phyloP scores from a whole-genome alignment of 345 rosid genomes.

The Brassica napus region Da-Ae NC_063452.1:50642001-50642500 shows the following conservation, averaged over 20 bases:
- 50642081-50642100: background rate
- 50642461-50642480: background rate
- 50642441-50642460: slow-evolving; percentile 2
- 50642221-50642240: background rate
- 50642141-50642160: background rate
- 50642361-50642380: slow-evolving; percentile 39
- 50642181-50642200: background rate
- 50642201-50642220: slow-evolving; percentile 1
- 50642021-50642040: background rate
- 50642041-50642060: background rate
- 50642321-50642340: slow-evolving; percentile 5
- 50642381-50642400: slow-evolving; percentile 74
- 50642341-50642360: slow-evolving; percentile 21
- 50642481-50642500: background rate
- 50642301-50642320: slow-evolving; percentile 3
- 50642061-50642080: background rate
- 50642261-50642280: background rate
- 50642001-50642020: background rate
- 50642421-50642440: slow-evolving; percentile 17
- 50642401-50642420: slow-evolving; percentile 47
- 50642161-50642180: background rate
- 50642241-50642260: background rate
- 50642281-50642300: background rate
- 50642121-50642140: background rate
- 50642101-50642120: background rate